Evolutionary conservation across 2,329 filamentous ascomycete genomes (phyloP), one percentile per base, ranked within the genome.

Genomic region (Monilinia laxa): DNA sequence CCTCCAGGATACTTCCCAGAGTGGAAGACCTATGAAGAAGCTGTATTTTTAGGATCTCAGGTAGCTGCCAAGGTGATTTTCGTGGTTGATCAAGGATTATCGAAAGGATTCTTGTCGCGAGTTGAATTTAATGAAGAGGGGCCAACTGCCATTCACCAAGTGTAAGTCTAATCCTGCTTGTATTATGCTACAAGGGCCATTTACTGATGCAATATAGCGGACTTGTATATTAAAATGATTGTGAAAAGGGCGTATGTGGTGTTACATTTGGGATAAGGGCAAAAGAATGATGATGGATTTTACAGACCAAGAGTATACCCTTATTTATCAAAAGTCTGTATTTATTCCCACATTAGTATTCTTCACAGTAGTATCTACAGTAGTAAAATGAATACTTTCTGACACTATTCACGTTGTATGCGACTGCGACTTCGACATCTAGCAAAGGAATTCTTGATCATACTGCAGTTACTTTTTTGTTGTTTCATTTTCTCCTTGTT

Each of bases 1-100:
- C 81, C 87, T 23, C 88, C 89, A 6, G 87, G 90, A 69, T 91
- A 91, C 76, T 91, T 91, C 72, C 86, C 89, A 0, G 89, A 91
- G 73, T 91, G 66, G 78, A 78, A 72, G 77, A 77, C 71, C 23
- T 75, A 72, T 70, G 88, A 91, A 67, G 89, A 91, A 72, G 86
- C 86, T 1, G 80, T 82, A 1, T 91, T 91, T 76, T 76, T 91
- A n/a, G 89, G 89, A 1, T 87, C 88, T 6, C 89, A 91, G 75
- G 85, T 91, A 47, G 88, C 87, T 9, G 88, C 87, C 10, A 90
- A 90, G 78, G 86, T 91, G 28, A 79, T 91, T 59, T 91, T 91
- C 76, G 84, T 90, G 12, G 81, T 87, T 3, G 89, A 91, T 73
- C 85, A 87, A 71, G 87, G 87, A 18, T 53, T 71, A 18, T 73